phyloP scores from a whole-genome alignment of 352 stramenopile genomes.

The Pythium phragmitis region DNA sequence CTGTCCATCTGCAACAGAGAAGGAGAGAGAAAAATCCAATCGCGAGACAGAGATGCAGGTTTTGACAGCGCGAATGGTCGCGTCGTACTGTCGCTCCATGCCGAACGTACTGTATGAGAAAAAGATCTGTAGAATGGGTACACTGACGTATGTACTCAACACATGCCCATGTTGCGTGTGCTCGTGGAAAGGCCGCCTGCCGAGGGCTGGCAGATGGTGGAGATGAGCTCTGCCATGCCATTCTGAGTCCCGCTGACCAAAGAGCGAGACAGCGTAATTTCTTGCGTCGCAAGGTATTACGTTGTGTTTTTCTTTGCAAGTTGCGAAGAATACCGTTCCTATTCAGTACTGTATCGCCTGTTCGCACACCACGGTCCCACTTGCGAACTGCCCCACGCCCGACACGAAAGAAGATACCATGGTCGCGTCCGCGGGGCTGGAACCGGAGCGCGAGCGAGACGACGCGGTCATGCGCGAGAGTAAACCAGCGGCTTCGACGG shows the following conservation, averaged over 20 bases:
- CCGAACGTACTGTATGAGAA: neutral
- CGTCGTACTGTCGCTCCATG: conserved; percentile 7
- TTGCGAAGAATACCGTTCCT: neutral
- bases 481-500: neutral
- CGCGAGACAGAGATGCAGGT: too few relatives aligned
- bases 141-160: too few relatives aligned
- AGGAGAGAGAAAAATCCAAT: too few relatives aligned
- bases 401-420: neutral
- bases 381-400: neutral
- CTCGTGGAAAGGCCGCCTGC: conserved; percentile 3
- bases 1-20: too few relatives aligned
- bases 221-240: neutral
- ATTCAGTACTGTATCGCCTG: conserved; percentile 14
- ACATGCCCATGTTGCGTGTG: neutral
- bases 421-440: neutral
- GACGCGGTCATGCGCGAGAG: neutral
- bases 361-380: conserved; percentile 4
- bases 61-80: neutral
- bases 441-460: neutral
- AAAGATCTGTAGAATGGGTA: too few relatives aligned
- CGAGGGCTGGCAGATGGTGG: neutral
- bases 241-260: neutral
- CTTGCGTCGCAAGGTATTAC: too few relatives aligned
- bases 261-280: neutral
- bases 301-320: too few relatives aligned